Evolutionary conservation across 1,284 basidiomycete genomes (phyloP).

Genomic region (Irpex sp.): DNA sequence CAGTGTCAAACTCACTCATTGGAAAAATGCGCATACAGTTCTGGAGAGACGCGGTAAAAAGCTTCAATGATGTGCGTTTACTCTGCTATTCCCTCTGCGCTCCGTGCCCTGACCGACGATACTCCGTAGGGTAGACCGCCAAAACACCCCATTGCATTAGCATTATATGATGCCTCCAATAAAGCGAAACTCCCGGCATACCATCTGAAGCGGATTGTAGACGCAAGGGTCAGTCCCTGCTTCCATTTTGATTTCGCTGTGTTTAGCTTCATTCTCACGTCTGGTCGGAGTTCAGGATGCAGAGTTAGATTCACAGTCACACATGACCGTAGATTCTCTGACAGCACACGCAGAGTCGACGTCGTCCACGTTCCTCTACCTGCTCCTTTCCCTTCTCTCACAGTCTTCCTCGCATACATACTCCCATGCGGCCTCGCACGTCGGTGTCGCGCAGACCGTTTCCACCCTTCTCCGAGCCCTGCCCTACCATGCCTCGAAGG

Average conservation of each 20-base stretch:
- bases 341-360: constrained; percentile 74
- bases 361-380: constrained; percentile 74
- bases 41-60: constrained; percentile 83
- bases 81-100: neutral
- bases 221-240: constrained; percentile 62
- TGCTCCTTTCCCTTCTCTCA: constrained; percentile 69
- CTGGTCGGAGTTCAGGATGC: constrained; percentile 47
- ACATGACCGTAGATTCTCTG: constrained; percentile 68
- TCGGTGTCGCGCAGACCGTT: constrained; percentile 69
- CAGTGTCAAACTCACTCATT: constrained; percentile 72
- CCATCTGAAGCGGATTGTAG: constrained; percentile 81
- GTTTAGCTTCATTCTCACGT: constrained; percentile 2
- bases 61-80: constrained; percentile 58
- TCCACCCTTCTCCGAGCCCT: constrained; percentile 71
- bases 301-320: constrained; percentile 63
- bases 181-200: constrained; percentile 56
- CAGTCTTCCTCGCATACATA: constrained; percentile 55
- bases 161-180: constrained; percentile 58
- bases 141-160: constrained; percentile 78
- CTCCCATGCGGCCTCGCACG: constrained; percentile 77
- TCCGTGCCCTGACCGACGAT: constrained; percentile 15
- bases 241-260: constrained; percentile 11
- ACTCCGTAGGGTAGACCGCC: constrained; percentile 61
- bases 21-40: constrained; percentile 90
- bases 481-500: constrained; percentile 69